Conservation (phyloP, 768 basidiomycete species). For the Trametes gibbosa region DNA sequence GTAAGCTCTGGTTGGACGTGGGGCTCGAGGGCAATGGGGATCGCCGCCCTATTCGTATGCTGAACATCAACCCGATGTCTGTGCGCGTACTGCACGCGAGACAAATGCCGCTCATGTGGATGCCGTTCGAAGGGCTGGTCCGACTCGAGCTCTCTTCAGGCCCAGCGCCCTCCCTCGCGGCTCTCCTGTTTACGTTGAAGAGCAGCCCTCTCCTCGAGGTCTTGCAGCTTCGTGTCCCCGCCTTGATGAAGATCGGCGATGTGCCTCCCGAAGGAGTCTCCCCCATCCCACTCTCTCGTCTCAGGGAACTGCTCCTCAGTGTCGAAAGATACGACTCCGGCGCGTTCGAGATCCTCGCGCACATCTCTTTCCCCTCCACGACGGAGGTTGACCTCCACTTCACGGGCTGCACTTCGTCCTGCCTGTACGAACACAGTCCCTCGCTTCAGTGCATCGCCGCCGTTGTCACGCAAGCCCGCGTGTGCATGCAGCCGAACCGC, state of each 20-base stretch:
- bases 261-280: background rate
- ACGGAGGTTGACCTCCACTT: background rate
- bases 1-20: constrained; percentile 2
- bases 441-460: background rate
- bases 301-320: background rate
- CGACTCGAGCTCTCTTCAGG: background rate
- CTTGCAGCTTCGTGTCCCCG: background rate
- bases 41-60: background rate
- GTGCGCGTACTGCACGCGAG: background rate
- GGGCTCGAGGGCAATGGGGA: no score
- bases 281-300: background rate
- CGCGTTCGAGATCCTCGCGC: background rate
- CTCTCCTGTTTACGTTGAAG: constrained; percentile 2
- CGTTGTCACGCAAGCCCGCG: background rate
- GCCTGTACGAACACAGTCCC: background rate
- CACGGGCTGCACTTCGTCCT: background rate
- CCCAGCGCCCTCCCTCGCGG: background rate
- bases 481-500: background rate
- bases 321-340: background rate
- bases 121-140: constrained; percentile 1
- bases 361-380: constrained; percentile 1
- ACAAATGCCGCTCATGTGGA: background rate
- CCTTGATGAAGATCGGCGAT: background rate
- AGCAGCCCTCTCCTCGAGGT: background rate
- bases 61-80: background rate